A percentile compares a stretch with the other conserved stretches of the same genome.
Conservation (phyloP, 139 green algal genomes). For the Chlamydomonas incerta region DNA sequence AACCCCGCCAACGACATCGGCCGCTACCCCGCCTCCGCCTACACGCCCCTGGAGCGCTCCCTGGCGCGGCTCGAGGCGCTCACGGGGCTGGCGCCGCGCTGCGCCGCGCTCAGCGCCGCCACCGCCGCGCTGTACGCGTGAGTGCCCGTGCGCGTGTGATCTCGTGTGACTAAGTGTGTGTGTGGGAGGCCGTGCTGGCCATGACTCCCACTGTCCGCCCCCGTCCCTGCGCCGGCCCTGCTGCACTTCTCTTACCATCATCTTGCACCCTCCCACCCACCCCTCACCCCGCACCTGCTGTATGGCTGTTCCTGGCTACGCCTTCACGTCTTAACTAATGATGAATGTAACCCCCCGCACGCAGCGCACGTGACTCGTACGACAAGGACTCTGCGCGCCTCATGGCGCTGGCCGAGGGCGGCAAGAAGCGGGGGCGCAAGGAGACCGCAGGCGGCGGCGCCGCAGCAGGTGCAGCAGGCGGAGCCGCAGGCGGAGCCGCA, state of each 20-base stretch:
- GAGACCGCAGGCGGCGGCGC: not conserved
- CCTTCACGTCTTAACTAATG: no score
- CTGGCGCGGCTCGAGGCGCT: constrained; percentile 77
- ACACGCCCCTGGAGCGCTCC: constrained; percentile 64
- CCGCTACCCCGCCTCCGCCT: constrained; percentile 60
- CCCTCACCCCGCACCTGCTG: not conserved
- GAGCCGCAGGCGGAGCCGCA: not conserved
- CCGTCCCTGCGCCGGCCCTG: no score
- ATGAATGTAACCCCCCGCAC: not conserved
- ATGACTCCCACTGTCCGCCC: no score
- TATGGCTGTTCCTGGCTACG: no score
- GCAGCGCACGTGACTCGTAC: constrained; percentile 47
- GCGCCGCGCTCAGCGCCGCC: not conserved
- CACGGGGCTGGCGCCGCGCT: constrained; percentile 43
- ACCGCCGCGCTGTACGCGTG: constrained; percentile 40
- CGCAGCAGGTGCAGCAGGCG: not conserved
- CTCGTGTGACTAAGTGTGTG: no score
- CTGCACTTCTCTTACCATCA: no score
- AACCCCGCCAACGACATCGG: constrained; percentile 57
- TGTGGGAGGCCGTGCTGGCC: no score
- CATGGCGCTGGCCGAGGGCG: constrained; percentile 39
- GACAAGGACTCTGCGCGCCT: constrained; percentile 49
- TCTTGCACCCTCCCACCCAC: not conserved
- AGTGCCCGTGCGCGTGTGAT: not conserved
- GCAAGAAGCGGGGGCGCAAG: constrained; percentile 41